A percentile compares a stretch with the other conserved stretches of the same genome.
These are phyloP conservation scores for Stylosanthes scabra DNA, from an alignment of 331 rosid species.

Conservation along the genomic window DNA sequence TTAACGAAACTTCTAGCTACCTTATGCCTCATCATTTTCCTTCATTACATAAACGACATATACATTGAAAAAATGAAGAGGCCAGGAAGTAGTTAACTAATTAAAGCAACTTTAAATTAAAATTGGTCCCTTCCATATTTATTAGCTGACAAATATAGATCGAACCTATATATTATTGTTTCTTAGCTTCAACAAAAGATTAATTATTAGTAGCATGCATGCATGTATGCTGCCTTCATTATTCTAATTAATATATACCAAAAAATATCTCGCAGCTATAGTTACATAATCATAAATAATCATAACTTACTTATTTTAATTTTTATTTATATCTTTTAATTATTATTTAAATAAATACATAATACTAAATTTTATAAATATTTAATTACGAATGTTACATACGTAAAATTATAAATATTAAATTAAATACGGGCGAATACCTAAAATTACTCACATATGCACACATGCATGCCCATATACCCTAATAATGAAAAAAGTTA, in stretches of 20 bases:
- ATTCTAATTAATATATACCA: too few species aligned
- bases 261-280: too few species aligned
- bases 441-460: background rate
- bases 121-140: slow-evolving; percentile 7
- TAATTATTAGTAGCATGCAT: background rate
- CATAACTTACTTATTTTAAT: too few species aligned
- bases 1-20: background rate
- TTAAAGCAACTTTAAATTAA: slow-evolving; percentile 6
- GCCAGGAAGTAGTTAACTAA: slow-evolving; percentile 12
- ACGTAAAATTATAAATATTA: too few species aligned
- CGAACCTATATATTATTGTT: background rate
- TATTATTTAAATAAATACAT: too few species aligned
- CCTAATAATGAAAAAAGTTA: background rate
- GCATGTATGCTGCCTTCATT: too few species aligned
- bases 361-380: too few species aligned
- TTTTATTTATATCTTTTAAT: too few species aligned
- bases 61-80: background rate
- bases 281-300: too few species aligned
- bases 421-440: too few species aligned
- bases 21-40: slow-evolving; percentile 10
- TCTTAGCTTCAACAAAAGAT: background rate
- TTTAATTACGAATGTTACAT: too few species aligned
- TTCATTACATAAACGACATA: background rate
- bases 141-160: background rate
- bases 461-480: slow-evolving; percentile 16